A percentile compares a stretch with the other conserved stretches of the same genome.
Conservation (phyloP, 2,329 filamentous ascomycete species). For the Botrytis sinoallii region DNA sequence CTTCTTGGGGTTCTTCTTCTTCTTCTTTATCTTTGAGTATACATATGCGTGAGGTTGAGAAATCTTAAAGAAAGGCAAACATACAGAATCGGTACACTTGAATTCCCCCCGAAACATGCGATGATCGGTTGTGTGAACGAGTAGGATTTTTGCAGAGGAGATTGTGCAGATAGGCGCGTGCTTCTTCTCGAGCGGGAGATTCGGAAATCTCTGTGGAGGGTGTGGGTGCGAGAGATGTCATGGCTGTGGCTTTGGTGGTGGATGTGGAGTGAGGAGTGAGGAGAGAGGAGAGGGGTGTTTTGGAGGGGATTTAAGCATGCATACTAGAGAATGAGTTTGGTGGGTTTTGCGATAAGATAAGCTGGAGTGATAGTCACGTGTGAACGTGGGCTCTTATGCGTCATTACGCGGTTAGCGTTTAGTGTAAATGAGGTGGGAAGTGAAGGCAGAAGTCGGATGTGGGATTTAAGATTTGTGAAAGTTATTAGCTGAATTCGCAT, state of each 20-base stretch:
- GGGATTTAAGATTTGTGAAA: neutral
- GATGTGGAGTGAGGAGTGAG: neutral
- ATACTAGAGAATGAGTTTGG: neutral
- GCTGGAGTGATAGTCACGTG: neutral
- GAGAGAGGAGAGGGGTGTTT: neutral
- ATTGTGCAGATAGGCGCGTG: conserved; percentile 55
- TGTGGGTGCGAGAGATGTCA: neutral
- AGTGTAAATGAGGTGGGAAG: neutral
- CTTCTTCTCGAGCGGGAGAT: conserved; percentile 43
- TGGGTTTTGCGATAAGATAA: conserved; percentile 23
- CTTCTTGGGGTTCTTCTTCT: no score
- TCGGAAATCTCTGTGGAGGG: neutral
- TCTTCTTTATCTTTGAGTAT: neutral
- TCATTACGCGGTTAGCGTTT: conserved; percentile 13
- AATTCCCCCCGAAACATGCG: conserved; percentile 88
- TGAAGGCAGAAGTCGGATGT: neutral
- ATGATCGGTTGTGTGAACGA: conserved; percentile 75
- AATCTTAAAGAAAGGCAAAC: conserved; percentile 35
- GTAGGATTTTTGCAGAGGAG: conserved; percentile 78
- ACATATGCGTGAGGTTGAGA: neutral
- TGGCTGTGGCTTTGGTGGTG: neutral
- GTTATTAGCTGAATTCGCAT: neutral
- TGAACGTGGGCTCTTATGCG: conserved; percentile 13
- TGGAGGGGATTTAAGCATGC: neutral
- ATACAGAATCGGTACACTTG: conserved; percentile 90